Conservation (phyloP, 352 stramenopile species). For the Globisporangium splendens region DNA sequence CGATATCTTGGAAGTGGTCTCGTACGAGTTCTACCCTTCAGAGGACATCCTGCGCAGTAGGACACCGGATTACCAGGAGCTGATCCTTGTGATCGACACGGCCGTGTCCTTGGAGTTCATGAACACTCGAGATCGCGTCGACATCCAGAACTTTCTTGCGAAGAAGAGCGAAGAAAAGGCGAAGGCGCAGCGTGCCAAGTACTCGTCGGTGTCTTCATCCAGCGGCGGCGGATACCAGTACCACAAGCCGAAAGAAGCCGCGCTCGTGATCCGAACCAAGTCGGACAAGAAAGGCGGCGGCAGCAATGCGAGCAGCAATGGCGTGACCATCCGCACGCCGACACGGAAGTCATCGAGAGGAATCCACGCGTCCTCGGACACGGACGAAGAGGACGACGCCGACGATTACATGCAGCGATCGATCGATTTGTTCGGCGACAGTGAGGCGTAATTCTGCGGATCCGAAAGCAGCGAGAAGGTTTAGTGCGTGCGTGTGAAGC, state of each 20-base stretch:
- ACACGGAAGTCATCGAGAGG: conserved; percentile 12
- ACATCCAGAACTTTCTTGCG: conserved; percentile 53
- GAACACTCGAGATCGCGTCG: conserved; percentile 36
- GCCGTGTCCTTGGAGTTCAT: conserved; percentile 36
- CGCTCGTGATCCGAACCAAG: conserved; percentile 76
- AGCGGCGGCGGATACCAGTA: conserved; percentile 37
- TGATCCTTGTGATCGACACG: conserved; percentile 65
- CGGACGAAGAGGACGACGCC: conserved; percentile 64
- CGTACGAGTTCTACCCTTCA: conserved; percentile 34
- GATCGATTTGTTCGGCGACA: conserved; percentile 1
- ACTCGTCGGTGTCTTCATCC: conserved; percentile 26
- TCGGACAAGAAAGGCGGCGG: conserved; percentile 45
- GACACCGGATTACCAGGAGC: conserved; percentile 53
- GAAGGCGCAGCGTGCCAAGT: conserved; percentile 38
- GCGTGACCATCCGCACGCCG: conserved; percentile 56
- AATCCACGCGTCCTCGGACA: conserved; percentile 51
- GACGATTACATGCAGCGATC: conserved; percentile 5
- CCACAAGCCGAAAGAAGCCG: conserved; percentile 74
- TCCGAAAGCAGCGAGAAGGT: background rate
- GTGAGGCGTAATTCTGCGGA: background rate
- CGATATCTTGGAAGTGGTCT: conserved; percentile 71
- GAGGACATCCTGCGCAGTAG: conserved; percentile 23
- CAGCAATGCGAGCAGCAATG: conserved; percentile 47
- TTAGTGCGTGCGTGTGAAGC: background rate
- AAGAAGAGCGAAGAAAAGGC: conserved; percentile 63